Evolutionary conservation across 2,329 filamentous ascomycete genomes (phyloP), one percentile per base, ranked within the genome.

Genomic region (Colletotrichum sojae): DNA sequence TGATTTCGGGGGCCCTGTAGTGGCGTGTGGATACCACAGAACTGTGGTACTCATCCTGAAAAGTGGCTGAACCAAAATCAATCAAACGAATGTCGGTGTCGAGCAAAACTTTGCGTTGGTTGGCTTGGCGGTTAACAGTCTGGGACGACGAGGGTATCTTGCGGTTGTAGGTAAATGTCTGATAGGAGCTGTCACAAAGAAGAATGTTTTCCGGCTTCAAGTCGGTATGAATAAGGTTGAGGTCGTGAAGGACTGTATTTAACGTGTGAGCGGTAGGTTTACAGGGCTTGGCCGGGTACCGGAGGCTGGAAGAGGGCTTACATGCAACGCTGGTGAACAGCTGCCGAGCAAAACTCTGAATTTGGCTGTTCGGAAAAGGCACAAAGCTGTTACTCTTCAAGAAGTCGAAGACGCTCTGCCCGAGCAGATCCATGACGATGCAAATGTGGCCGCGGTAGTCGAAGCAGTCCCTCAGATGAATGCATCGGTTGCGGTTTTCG

Each of bases 361-460:
- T 99, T 81, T 99, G 96, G 73, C 95, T 98, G 85, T 97, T 98
- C 13, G 96, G 96, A 77, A 99, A 99, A 0, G 96, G 96, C 18
- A 97, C 94, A 77, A 99, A 99, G 72, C 90, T 89, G 77, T 98
- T 98, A 76, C 92, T 91, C 83, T 99, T 99, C 55, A 99, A 86
- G 75, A 99, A 99, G 82, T 99, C 96, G 78, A 99, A 99, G 60
- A 99, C 95, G 75, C 95, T 98, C 77, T 98, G 95, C 55, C 95
- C 95, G 39, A 98, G 88, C 4, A 91, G 81, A 72, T 91, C 89
- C 89, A 90, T 91, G 63, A 91, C 89, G 69, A 91, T 91, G 85
- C 96, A 99, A 74, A 99, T 98, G 78, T 99, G 96, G 66, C 97
- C 96, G 55, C 95, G 90, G 83, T 94, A 99, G 81, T 99, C 96